Conservation (phyloP, 164 flowering plant genomes). For the Umbellularia californica region DNA sequence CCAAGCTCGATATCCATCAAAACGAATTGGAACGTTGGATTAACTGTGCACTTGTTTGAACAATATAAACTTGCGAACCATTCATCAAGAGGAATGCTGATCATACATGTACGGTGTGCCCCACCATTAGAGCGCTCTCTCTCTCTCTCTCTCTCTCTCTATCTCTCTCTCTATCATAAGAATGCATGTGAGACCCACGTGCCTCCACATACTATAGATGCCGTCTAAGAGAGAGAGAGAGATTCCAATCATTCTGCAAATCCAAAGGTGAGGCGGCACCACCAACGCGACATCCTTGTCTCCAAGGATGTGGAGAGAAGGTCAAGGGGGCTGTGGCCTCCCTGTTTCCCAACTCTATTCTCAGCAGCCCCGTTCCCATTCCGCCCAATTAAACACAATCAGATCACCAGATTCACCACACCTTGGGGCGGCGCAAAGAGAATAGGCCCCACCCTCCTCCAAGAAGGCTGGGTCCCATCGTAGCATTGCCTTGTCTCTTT, state of each 20-base stretch:
- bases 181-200: background rate
- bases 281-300: constrained; percentile 31
- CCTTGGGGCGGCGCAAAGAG: constrained; percentile 44
- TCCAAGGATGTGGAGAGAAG: too few relatives aligned
- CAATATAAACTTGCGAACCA: too few relatives aligned
- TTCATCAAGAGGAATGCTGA: too few relatives aligned
- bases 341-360: background rate
- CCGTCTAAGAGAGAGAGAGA: constrained; percentile 1
- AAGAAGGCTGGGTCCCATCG: background rate
- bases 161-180: too few relatives aligned
- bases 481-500: background rate
- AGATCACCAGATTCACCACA: too few relatives aligned
- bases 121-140: too few relatives aligned
- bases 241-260: constrained; percentile 47
- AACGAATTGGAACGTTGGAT: too few relatives aligned
- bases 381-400: background rate
- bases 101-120: too few relatives aligned
- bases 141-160: too few relatives aligned
- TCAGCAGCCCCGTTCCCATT: background rate
- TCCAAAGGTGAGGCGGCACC: constrained; percentile 57
- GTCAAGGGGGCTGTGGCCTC: constrained; percentile 23
- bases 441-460: constrained; percentile 13
- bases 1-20: too few relatives aligned
- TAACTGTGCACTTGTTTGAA: too few relatives aligned
- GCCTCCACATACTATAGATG: background rate